phyloP scores from a whole-genome alignment of 2,329 filamentous ascomycete species.

The Karstenula rhodostoma region DNA sequence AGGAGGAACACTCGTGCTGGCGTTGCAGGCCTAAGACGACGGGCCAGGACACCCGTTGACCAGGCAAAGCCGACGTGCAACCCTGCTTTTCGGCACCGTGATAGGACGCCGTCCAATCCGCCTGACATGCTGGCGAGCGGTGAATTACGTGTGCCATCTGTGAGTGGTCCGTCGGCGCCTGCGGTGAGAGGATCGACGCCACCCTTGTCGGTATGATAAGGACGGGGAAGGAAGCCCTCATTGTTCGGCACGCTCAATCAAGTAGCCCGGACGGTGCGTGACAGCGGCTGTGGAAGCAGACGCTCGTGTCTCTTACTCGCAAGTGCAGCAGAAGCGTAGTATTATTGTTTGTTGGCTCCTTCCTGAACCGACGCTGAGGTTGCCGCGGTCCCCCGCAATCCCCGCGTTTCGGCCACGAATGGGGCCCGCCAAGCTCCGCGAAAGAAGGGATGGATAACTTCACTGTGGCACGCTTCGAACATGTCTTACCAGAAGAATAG shows the following conservation, averaged over 20 bases:
- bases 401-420: slow-evolving; percentile 6
- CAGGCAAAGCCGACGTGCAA: slow-evolving; percentile 8
- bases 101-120: slow-evolving; percentile 19
- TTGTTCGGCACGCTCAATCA: slow-evolving; percentile 7
- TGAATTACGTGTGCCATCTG: background rate
- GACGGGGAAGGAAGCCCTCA: slow-evolving; percentile 9
- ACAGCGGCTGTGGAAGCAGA: background rate
- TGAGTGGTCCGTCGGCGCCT: slow-evolving; percentile 13
- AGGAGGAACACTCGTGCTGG: background rate
- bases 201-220: slow-evolving; percentile 17
- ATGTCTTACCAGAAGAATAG: background rate
- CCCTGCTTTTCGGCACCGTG: slow-evolving; percentile 14
- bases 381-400: slow-evolving; percentile 5
- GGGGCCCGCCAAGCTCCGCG: background rate
- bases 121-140: slow-evolving; percentile 12
- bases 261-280: slow-evolving; percentile 10
- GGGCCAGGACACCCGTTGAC: slow-evolving; percentile 6
- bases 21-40: background rate
- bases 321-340: background rate
- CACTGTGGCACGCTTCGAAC: background rate
- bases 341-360: slow-evolving; percentile 6
- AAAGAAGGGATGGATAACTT: background rate
- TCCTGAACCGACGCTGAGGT: slow-evolving; percentile 11
- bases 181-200: slow-evolving; percentile 12
- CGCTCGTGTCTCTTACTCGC: slow-evolving; percentile 3